These are phyloP conservation scores for Macrophomina pseudophaseolina DNA, from an alignment of 2,329 filamentous ascomycete species.

Conservation along the genomic window DNA sequence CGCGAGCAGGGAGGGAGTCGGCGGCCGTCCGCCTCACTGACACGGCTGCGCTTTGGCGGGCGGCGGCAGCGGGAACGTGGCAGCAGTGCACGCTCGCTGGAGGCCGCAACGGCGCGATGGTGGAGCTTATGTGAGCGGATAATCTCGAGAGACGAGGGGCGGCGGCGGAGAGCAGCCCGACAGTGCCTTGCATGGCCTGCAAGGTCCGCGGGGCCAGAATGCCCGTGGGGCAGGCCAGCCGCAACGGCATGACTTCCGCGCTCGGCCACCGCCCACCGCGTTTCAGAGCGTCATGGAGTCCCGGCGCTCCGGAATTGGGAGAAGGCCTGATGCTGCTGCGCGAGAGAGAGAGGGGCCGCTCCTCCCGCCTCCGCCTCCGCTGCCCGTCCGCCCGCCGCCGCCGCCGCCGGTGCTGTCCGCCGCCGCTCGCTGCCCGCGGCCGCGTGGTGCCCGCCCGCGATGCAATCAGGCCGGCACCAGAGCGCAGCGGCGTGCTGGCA, in stretches of 20 bases:
- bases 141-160: not conserved
- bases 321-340: not conserved
- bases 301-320: constrained; percentile 13
- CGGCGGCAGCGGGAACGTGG: constrained; percentile 13
- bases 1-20: not conserved
- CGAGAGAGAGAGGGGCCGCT: no score
- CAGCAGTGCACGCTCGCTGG: constrained; percentile 3
- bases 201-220: constrained; percentile 6
- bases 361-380: not conserved
- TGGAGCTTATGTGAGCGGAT: constrained; percentile 20
- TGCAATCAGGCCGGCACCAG: no score
- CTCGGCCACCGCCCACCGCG: not conserved
- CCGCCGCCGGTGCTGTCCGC: not conserved
- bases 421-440: not conserved
- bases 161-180: not conserved
- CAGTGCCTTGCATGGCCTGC: constrained; percentile 20
- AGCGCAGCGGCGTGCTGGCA: no score
- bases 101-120: constrained; percentile 13
- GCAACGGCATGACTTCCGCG: constrained; percentile 23
- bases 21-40: constrained; percentile 14
- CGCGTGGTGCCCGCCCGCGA: not conserved
- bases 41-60: constrained; percentile 15
- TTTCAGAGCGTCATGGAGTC: constrained; percentile 15
- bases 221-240: not conserved
- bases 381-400: not conserved